Percentiles rank a stretch among this genome's conserved stretches.
Evolutionary conservation across 306 rosid species (phyloP).

Genomic region (Pyrus communis): DNA sequence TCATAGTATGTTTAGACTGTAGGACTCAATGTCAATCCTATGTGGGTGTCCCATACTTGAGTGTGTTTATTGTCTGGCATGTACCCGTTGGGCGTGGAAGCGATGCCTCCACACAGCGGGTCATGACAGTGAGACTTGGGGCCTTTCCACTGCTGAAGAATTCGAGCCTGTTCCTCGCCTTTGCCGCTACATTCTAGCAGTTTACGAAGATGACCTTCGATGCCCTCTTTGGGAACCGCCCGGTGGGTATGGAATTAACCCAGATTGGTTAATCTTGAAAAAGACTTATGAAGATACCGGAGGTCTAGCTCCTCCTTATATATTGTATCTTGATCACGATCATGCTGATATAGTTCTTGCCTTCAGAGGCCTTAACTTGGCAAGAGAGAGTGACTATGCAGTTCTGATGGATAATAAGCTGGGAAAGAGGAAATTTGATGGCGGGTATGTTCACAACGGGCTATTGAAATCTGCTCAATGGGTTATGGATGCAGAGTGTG

Average conservation of each 20-base stretch:
- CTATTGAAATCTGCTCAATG: conserved; percentile 70
- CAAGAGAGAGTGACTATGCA: conserved; percentile 81
- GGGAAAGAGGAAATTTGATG: conserved; percentile 80
- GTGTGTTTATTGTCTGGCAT: conserved; percentile 85
- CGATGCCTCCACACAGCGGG: conserved; percentile 91
- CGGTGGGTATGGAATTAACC: conserved; percentile 78
- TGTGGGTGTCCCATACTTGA: conserved; percentile 81
- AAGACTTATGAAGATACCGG: conserved; percentile 54
- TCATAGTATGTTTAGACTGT: conserved; percentile 18
- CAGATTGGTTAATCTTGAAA: conserved; percentile 46
- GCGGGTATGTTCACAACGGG: conserved; percentile 96
- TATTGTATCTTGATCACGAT: conserved; percentile 70
- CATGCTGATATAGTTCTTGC: conserved; percentile 80
- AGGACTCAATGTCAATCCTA: conserved; percentile 58
- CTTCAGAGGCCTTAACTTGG: conserved; percentile 78
- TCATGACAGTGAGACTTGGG: conserved; percentile 95
- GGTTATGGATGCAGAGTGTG: conserved; percentile 65
- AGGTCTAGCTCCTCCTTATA: conserved; percentile 72
- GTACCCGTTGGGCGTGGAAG: conserved; percentile 94
- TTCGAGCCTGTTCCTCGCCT: conserved; percentile 85
- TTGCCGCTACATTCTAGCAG: conserved; percentile 79
- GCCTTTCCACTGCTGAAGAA: conserved; percentile 63
- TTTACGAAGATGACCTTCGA: conserved; percentile 79
- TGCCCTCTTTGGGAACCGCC: conserved; percentile 77
- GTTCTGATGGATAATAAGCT: conserved; percentile 72